Conservation (phyloP, 1,139 yeast genomes). For the Zygosaccharomyces sapae region DNA sequence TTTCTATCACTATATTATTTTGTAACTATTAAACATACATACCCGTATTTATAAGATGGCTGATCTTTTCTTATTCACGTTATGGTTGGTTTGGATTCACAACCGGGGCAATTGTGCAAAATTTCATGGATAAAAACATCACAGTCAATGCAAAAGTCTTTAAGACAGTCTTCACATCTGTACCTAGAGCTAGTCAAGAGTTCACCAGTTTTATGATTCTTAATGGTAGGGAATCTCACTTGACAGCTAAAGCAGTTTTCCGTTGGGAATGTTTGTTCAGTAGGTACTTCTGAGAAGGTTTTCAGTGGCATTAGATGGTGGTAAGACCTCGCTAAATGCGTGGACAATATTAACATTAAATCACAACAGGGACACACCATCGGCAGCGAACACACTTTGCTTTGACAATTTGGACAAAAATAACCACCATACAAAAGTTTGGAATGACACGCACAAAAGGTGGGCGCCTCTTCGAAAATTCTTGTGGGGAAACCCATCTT, state of each 20-base stretch:
- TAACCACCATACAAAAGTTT: conserved; percentile 65
- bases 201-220: conserved; percentile 38
- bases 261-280: conserved; percentile 43
- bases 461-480: conserved; percentile 58
- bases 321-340: conserved; percentile 91
- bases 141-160: conserved; percentile 88
- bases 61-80: conserved; percentile 10
- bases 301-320: conserved; percentile 88
- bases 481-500: conserved; percentile 95
- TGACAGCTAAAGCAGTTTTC: conserved; percentile 69
- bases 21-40: conserved; percentile 1
- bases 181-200: conserved; percentile 60
- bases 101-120: conserved; percentile 93
- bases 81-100: conserved; percentile 49
- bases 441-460: conserved; percentile 83
- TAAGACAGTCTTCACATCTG: conserved; percentile 62
- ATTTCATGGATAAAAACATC: conserved; percentile 90
- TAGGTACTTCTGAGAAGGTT: conserved; percentile 67
- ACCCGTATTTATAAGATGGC: conserved; percentile 1
- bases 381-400: conserved; percentile 84
- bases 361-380: conserved; percentile 92
- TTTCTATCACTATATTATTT: not conserved
- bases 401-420: conserved; percentile 83
- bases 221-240: conserved; percentile 35
- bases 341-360: conserved; percentile 80